Conservation (phyloP, 805 yeast genomes). For the Lipomyces chichibuensis region DNA sequence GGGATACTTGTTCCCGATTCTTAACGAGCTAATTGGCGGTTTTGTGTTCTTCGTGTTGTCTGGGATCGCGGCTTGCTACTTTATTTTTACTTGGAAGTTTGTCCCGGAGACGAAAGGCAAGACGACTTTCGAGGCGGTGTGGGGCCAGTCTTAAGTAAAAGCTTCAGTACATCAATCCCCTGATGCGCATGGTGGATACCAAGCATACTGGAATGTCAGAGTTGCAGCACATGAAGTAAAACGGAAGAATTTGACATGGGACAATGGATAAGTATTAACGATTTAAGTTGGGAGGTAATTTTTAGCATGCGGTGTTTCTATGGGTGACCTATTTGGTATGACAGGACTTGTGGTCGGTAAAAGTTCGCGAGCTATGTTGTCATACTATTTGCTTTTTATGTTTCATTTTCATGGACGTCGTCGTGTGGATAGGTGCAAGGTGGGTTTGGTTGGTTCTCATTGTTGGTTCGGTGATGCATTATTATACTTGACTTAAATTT, state of each 20-base stretch:
- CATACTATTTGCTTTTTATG: neutral
- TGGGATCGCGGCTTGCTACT: conserved; percentile 54
- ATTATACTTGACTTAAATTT: neutral
- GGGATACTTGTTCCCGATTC: conserved; percentile 78
- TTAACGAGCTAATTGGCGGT: conserved; percentile 70
- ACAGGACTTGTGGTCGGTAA: neutral
- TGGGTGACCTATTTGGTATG: neutral
- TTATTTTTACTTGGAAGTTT: conserved; percentile 50
- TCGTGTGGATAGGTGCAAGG: neutral
- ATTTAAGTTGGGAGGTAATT: neutral
- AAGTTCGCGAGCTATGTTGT: neutral
- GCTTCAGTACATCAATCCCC: neutral
- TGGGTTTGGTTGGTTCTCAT: neutral
- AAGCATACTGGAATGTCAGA: no score
- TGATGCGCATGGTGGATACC: neutral
- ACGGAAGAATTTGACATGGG: no score
- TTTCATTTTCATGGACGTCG: neutral
- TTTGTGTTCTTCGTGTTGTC: conserved; percentile 71
- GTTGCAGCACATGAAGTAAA: no score
- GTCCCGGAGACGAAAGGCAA: conserved; percentile 82
- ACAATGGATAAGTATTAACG: no score
- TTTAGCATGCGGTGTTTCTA: neutral
- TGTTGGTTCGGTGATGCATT: neutral
- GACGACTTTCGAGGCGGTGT: conserved; percentile 64
- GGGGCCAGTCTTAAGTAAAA: conserved; percentile 47